Base-by-base conservation (phyloP, 202 grass and related monocot genomes). In the Alloteropsis angusta region DNA sequence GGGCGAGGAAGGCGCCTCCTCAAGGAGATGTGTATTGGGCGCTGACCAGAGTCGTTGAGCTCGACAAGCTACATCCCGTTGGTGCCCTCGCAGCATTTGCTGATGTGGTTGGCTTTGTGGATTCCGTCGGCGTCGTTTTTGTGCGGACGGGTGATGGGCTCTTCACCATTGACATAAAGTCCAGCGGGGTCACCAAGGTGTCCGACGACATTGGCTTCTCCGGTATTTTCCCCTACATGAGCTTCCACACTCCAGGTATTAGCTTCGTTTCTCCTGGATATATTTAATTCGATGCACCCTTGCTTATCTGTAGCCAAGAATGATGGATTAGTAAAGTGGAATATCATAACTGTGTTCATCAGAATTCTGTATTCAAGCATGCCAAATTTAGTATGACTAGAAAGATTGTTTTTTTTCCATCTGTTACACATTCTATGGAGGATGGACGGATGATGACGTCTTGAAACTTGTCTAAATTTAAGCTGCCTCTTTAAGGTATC, bases 221-320 rank as follows among this genome's bases (percentile, higher is more conserved):
- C 0, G 2, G 3, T 2, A 16, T 63, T 48, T 14, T 77, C 0
- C 74, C 74, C 28, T 63, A 49, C 58, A 63, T 63, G 11, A 63
- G 43, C 74, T 63, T 77, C 74, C 8, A 49, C 18, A 36, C 43
- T 22, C 74, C 42, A 49, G 58, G 74, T 63, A 76, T 22, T 69
- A 9, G 14, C 13, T 22, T 15, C 26, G 16, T 59, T 59, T 10
- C 12, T 15, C 13, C 19, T 68, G 12, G 9, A 17, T 46, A 5
- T 15, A 6, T 68, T 68, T 46, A 15, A 26, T 22, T 2, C 21
- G 28, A 22, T 68, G 3, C 23, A 46, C 0, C 13, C 16, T 18
- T 69, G 7, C 14, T 48, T 48, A 28, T 26, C 13, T 45, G 19
- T 28, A 26, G 12, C 3, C 1, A 4, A 45, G 19, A 68, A 8